Evolutionary conservation across 2,329 filamentous ascomycete genomes (phyloP), one percentile per base, ranked within the genome.

Genomic region (Ceratocystiopsis sp.): DNA sequence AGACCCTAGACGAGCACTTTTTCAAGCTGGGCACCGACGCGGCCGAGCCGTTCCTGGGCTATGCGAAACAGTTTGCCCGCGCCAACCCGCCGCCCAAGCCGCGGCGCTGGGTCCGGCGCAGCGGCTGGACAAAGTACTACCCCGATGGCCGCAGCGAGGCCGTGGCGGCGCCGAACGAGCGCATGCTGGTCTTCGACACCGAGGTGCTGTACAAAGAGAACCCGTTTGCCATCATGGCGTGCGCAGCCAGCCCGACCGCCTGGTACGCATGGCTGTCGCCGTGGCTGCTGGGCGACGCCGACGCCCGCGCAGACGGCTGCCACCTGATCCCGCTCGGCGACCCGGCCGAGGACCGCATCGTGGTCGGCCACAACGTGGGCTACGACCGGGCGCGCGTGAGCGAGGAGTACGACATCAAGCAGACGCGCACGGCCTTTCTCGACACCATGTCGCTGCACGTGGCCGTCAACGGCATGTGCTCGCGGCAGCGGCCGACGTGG

Each of bases 181-280:
- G 73, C 4, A 79, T 89, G 69, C 66, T 96, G 43, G 87, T 82
- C 35, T 98, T 98, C 53, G 91, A 98, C 61, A 93, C 87, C 1
- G 91, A 98, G 61, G 87, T 95, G 39, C 79, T 98, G 80, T 98
- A 80, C 73, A 93, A 93, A 57, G 77, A 91, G 56, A 89, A 80
- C 50, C 79, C 82, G 0, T 98, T 85, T 59, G 86, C 93, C 0
- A 85, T 94, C 45, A 96, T 98, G 85, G 91, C 93, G 18, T 96
- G 89, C 57, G 91, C 93, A 14, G 83, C 79, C 16, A 86, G 86
- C 51, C 79, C 84, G 1, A 87, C 78, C 3, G 79, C 86, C 29
- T 98, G 93, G 93, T 98, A 98, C 63, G 84, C 80, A 1, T 98
- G 91, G 91, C 61, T 98, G 42, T 98, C 91, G 13, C 91, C 91